Evolutionary conservation across 2,329 filamentous ascomycete genomes (phyloP), one percentile per base, ranked within the genome.

Genomic region (Colletotrichum gloeosporioides): DNA sequence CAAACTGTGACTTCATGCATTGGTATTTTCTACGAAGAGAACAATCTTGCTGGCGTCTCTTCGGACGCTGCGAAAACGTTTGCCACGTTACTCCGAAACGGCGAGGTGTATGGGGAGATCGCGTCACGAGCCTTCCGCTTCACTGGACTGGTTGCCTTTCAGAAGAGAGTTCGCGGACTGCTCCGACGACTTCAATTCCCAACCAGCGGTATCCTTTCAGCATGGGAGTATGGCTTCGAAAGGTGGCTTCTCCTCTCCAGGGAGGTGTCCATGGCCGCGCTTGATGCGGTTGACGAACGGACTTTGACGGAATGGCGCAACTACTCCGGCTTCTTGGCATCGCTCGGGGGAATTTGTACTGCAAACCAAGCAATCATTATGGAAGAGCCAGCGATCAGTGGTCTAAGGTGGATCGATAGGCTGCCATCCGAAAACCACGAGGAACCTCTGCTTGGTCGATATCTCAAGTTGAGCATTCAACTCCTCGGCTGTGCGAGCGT

Each of bases 71-170:
- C 86, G 18, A 92, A 92, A 78, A 84, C 87, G 4, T 86, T 89
- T 12, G 84, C 88, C 22, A 87, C 90, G 1, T 84, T 93, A 16
- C 85, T 93, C 62, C 89, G 91, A 44, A 94, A 94, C 77, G 87
- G 88, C 39, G 89, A 92, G 8, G 85, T 92, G 3, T 94, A 92
- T 77, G 84, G 87, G 29, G 92, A 93, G 77, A 90, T 94, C 68
- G 89, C 91, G 2, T 93, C 92, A 2, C 90, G 89, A 57, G 89
- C 88, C 2, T 94, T 94, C 80, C 88, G 91, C 32, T 93, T 94
- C 79, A 94, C 93, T 9, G 93, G 93, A 2, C 84, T 93, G 9
- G 93, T 94, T 13, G 93, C 92, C 3, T 94, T 94, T 80, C 93
- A 94, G 78, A 94, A 93, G 80, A 88, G 92, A 55, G 88, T 92